Conservation (phyloP, 2,329 filamentous ascomycete genomes). For the Fonsecaea pedrosoi region DNA sequence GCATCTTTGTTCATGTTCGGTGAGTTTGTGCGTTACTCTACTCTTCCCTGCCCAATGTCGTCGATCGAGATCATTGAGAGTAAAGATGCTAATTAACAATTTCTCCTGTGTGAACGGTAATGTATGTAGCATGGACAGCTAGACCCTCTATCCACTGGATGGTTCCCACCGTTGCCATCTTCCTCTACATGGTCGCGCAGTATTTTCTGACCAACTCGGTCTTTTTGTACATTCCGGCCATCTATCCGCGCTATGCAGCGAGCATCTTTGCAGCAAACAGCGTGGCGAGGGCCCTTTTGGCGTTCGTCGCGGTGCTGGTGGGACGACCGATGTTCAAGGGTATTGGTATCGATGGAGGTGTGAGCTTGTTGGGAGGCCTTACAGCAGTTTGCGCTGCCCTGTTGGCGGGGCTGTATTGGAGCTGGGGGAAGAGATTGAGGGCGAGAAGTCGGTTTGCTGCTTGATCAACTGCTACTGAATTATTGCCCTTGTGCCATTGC, state of each 20-base stretch:
- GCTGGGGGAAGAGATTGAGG: constrained; percentile 19
- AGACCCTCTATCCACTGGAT: constrained; percentile 50
- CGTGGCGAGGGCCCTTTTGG: constrained; percentile 41
- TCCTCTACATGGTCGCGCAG: constrained; percentile 45
- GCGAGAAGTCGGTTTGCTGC: constrained; percentile 14
- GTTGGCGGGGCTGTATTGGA: constrained; percentile 13
- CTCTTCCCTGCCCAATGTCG: neutral
- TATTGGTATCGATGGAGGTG: constrained; percentile 42
- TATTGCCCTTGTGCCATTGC: neutral
- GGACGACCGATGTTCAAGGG: constrained; percentile 41
- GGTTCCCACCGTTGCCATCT: constrained; percentile 48
- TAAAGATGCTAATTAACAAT: neutral
- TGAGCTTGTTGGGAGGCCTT: constrained; percentile 46
- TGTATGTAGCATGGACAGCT: constrained; percentile 63
- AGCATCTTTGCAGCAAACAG: constrained; percentile 47
- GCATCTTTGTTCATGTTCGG: constrained; percentile 51
- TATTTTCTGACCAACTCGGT: constrained; percentile 18
- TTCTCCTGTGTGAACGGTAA: neutral
- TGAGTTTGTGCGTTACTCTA: neutral
- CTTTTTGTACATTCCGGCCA: constrained; percentile 49
- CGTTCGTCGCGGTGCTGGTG: constrained; percentile 45
- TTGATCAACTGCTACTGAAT: neutral
- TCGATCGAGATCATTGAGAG: neutral
- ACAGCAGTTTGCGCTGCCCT: constrained; percentile 28
- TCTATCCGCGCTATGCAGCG: constrained; percentile 46